A percentile compares a stretch with the other conserved stretches of the same genome.
Conservation (phyloP, 805 yeast genomes). For the Metschnikowia matae region DNA sequence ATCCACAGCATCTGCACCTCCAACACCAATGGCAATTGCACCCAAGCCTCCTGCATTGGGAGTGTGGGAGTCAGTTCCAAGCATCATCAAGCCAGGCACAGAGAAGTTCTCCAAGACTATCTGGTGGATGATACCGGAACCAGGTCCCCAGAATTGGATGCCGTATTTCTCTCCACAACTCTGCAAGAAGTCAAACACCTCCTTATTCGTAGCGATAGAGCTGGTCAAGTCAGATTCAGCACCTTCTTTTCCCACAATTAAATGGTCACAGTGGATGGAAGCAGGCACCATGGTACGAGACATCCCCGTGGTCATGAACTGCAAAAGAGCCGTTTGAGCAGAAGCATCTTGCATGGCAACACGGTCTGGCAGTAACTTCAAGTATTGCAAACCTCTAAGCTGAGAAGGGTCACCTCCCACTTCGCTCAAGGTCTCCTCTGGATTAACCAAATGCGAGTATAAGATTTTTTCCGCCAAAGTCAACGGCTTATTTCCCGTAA, state of each 20-base stretch:
- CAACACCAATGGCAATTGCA: constrained; percentile 98
- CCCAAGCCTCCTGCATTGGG: constrained; percentile 99
- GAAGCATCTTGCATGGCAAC: constrained; percentile 99
- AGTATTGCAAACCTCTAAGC: constrained; percentile 82
- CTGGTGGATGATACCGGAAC: constrained; percentile 98
- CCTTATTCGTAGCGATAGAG: constrained; percentile 83
- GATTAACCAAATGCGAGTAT: constrained; percentile 87
- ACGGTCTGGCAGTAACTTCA: constrained; percentile 93
- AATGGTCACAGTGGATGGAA: constrained; percentile 96
- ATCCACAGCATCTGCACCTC: constrained; percentile 99
- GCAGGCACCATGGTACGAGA: constrained; percentile 86
- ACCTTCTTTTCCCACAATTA: constrained; percentile 94
- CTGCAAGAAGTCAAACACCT: constrained; percentile 91
- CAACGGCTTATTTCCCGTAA: constrained; percentile 68
- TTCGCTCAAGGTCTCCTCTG: constrained; percentile 68
- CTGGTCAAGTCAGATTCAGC: constrained; percentile 77
- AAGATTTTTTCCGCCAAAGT: constrained; percentile 93
- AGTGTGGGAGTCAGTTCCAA: constrained; percentile 98
- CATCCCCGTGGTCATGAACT: constrained; percentile 96
- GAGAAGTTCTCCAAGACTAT: constrained; percentile 95
- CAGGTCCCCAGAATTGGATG: constrained; percentile 99
- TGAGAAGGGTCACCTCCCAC: constrained; percentile 46
- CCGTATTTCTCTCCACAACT: constrained; percentile 93
- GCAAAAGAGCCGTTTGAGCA: constrained; percentile 98
- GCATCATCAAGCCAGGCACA: constrained; percentile 94